phyloP scores from a whole-genome alignment of 768 basidiomycete species.

The Collybia mongolica region DNA sequence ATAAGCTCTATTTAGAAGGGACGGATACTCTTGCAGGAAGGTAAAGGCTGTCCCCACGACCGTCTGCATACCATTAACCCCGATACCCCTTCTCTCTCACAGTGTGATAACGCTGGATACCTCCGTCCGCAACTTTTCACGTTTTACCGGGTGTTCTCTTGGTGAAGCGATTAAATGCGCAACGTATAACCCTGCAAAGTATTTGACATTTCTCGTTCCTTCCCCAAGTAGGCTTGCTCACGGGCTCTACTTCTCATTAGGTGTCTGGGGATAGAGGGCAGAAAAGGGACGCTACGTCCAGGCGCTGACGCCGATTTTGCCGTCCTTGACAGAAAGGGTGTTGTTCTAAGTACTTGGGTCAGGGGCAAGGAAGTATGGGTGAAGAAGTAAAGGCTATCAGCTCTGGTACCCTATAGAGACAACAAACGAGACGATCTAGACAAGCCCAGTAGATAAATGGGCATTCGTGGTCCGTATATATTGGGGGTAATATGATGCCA shows the following conservation, averaged over 20 bases:
- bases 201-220: conserved; percentile 15
- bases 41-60: conserved; percentile 36
- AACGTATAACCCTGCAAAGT: conserved; percentile 84
- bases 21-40: conserved; percentile 89
- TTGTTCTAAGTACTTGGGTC: conserved; percentile 74
- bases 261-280: conserved; percentile 74
- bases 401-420: too few relatives aligned
- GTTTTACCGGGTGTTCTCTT: conserved; percentile 81
- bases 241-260: conserved; percentile 28
- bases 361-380: conserved; percentile 73
- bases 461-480: too few relatives aligned
- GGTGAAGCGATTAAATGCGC: conserved; percentile 85
- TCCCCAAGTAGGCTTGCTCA: background rate
- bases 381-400: conserved; percentile 5
- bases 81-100: background rate
- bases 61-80: background rate
- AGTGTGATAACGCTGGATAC: conserved; percentile 83
- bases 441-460: too few relatives aligned
- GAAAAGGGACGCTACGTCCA: conserved; percentile 76
- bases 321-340: conserved; percentile 67
- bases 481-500: too few relatives aligned
- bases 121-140: conserved; percentile 82
- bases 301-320: conserved; percentile 89
- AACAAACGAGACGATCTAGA: too few relatives aligned
- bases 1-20: conserved; percentile 78